Conservation (phyloP, 2,329 filamentous ascomycete species). For the Stemphylium lycopersici region DNA sequence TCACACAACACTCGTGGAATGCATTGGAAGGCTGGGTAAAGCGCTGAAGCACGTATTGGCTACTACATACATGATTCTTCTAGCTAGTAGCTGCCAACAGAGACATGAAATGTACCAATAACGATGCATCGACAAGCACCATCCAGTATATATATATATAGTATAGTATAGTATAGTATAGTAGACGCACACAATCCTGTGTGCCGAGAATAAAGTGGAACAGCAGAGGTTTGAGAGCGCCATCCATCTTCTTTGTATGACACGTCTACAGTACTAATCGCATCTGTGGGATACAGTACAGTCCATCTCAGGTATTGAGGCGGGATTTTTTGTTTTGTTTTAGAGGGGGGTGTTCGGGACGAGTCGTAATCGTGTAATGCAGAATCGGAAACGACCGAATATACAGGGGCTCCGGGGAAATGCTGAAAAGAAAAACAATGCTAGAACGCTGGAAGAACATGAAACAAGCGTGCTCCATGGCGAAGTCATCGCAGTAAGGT, state of each 20-base stretch:
- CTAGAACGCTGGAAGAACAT: conserved; percentile 11
- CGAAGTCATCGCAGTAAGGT: not conserved
- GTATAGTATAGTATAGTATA: too few relatives aligned
- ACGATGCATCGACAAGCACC: not conserved
- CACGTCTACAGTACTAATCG: not conserved
- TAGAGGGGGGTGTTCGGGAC: conserved; percentile 1
- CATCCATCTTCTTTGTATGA: not conserved
- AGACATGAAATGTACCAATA: not conserved
- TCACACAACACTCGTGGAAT: too few relatives aligned
- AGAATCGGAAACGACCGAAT: conserved; percentile 11
- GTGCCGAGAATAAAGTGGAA: not conserved
- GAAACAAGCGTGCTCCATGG: not conserved
- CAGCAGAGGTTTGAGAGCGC: not conserved
- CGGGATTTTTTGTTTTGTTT: conserved; percentile 1
- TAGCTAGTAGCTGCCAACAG: not conserved
- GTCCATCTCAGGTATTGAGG: not conserved
- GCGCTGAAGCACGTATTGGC: not conserved
- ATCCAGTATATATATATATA: not conserved
- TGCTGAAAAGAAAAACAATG: conserved; percentile 7
- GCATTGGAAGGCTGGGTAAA: not conserved
- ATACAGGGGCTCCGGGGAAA: conserved; percentile 8
- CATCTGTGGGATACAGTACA: not conserved
- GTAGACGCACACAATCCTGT: not conserved
- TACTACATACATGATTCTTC: conserved; percentile 1
- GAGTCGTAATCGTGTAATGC: conserved; percentile 6